Percentiles rank a stretch among this genome's conserved stretches.
phyloP scores from a whole-genome alignment of 345 rosid species.

The thale cress (Arabidopsis thaliana) region DNA sequence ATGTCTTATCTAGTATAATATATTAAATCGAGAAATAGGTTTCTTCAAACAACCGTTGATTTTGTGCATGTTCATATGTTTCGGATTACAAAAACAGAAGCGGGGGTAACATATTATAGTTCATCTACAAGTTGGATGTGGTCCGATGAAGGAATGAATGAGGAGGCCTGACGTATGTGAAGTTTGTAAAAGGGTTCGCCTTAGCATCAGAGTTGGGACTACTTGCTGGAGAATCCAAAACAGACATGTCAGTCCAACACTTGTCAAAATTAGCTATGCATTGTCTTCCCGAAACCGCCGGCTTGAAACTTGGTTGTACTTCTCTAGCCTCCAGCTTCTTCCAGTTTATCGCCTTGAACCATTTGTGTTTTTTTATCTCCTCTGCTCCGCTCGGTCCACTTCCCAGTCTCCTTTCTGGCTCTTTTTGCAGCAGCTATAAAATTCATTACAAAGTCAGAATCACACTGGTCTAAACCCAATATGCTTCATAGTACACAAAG shows the following conservation, averaged over 20 bases:
- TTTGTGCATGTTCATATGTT: background rate
- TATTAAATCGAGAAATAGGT: background rate
- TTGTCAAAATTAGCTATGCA: conserved; percentile 92
- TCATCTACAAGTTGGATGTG: conserved; percentile 36
- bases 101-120: background rate
- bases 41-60: background rate
- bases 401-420: conserved; percentile 72
- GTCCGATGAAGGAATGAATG: conserved; percentile 55
- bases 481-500: conserved; percentile 1
- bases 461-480: background rate
- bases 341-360: conserved; percentile 91
- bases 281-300: conserved; percentile 75
- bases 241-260: conserved; percentile 87
- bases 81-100: background rate
- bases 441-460: conserved; percentile 28
- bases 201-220: conserved; percentile 66
- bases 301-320: conserved; percentile 83
- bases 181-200: conserved; percentile 69
- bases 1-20: no score
- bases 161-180: conserved; percentile 73
- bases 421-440: conserved; percentile 82
- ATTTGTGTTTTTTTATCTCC: conserved; percentile 80
- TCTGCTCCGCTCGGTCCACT: conserved; percentile 68
- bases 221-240: conserved; percentile 76
- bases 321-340: conserved; percentile 79